These are phyloP conservation scores for Aspergillus chevalieri DNA, from an alignment of 2,329 filamentous ascomycete species.

Conservation along the genomic window DNA sequence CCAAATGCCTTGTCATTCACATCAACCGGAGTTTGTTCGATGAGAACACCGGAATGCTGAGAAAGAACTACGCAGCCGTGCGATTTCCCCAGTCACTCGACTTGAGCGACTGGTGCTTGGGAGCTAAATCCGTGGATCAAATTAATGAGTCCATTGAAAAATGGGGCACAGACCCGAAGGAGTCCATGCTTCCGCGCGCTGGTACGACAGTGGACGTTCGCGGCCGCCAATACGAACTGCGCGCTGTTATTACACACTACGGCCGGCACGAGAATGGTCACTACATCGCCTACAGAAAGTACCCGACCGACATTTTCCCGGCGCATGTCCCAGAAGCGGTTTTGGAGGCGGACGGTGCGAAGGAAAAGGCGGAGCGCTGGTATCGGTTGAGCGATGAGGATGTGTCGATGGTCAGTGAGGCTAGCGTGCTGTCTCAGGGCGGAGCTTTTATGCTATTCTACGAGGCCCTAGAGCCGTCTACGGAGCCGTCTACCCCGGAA, in stretches of 20 bases:
- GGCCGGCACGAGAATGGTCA: constrained; percentile 92
- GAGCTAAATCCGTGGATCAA: constrained; percentile 40
- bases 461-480: constrained; percentile 56
- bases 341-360: constrained; percentile 26
- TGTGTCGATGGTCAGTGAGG: constrained; percentile 67
- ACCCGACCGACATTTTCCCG: constrained; percentile 42
- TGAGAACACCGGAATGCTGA: constrained; percentile 68
- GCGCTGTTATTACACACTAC: constrained; percentile 80
- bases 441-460: constrained; percentile 98
- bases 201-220: constrained; percentile 49
- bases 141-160: constrained; percentile 49
- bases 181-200: constrained; percentile 65
- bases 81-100: constrained; percentile 69
- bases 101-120: constrained; percentile 78
- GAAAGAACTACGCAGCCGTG: constrained; percentile 77
- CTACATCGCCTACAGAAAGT: constrained; percentile 83
- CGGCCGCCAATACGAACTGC: constrained; percentile 61
- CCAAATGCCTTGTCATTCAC: constrained; percentile 75
- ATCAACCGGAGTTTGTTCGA: constrained; percentile 90
- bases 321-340: constrained; percentile 25
- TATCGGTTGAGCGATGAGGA: constrained; percentile 88
- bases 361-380: constrained; percentile 57
- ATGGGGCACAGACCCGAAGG: constrained; percentile 63
- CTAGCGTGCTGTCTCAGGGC: constrained; percentile 65
- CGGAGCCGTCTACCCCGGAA: neutral